Base-by-base conservation (phyloP, 371 early-diverging fungal genomes). In the Rhizopus stolonifer region DNA sequence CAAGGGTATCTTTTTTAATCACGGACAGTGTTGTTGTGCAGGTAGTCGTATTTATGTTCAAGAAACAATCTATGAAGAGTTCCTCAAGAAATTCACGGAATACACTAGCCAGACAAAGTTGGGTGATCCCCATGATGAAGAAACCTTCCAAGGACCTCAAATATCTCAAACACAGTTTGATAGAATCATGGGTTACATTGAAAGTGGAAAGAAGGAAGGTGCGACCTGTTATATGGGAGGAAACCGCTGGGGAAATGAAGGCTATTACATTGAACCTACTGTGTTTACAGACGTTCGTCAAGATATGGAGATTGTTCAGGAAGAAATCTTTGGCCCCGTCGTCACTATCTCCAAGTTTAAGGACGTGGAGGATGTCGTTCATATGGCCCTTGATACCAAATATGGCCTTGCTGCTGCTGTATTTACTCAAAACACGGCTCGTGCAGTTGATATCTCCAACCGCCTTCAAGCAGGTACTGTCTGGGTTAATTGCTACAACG, bases 1-100 rank as follows among this genome's bases (percentile, higher is more conserved):
- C 63, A 74, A 70, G 15, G 93, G 87, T 53, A 81, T 83, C 52
- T 92, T 83, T 70, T 77, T 83, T 61, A 93, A 94, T 70, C 71
- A 81, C 40, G 96, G 96, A n/a, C 93, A 92, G 66, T 83, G 84
- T 2, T 93, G 93, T 64, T 85, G 92, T 49, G 83, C 84, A 48
- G 87, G 88, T 31, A 91, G 92, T 69, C 87, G 96, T 42, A 65
- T 95, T 29, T 93, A 84, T 56, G 90, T 95, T 15, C 93, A 94
- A 54, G 75, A 81, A 3, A 56, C 69, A 14, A 79, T 95, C 32
- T 82, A 89, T 56, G 93, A 91, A 42, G 68, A 79, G 42, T 94
- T 94, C 70, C 65, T 81, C 13, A 57, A 61, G 14, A 64, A 67
- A 56, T 80, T 93, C 65, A 85, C 80, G 67, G 82, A 63, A 1